Base-by-base conservation (phyloP, 108 stramenopile genomes). In the Poteriospumella lacustris region DNA sequence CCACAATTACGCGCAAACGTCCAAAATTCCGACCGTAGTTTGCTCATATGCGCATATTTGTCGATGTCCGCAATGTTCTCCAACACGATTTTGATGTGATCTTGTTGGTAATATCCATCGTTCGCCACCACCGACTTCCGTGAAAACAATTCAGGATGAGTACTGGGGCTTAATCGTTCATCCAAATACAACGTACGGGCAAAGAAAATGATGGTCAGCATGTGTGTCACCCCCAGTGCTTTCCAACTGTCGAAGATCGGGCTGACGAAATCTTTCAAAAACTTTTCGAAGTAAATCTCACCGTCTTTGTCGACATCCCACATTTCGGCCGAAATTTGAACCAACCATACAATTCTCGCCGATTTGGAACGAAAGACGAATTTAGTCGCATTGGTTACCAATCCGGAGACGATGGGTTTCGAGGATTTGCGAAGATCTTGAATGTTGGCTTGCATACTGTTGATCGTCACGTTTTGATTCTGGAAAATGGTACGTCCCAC, bases 281-380 rank as follows among this genome's bases (percentile, higher is more conserved):
- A 84, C 41, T 79, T 82, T 75, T 80, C 81, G 78, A 79, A 75
- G 70, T 82, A 88, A 40, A 83, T 34, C 29, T 87, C 78, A 44
- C 87, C 76, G 75, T 91, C 47, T 34, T 12, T 73, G 33, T 73
- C 70, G 33, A 73, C 15, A 52, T 99, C 96, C 92, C 94, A 99
- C 96, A 97, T 97, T 83, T 99, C 98, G 5, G 82, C 81, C 26
- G 89, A 88, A 60, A 99, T 88, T 79, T 99, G 98, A 15, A 99
- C 95, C 28, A 97, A 84, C 95, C 96, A 99, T 62, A 96, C 86
- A 31, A 97, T 90, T 38, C 98, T 83, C 1, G 95, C 89, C 0
- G 92, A 93, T 38, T 94, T 89, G 72, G 93, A 86, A 42, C 85
- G 81, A 69, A 84, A 86, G 72, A 79, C 83, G 42, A 86, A 75